A percentile compares a stretch with the other conserved stretches of the same genome.
These are phyloP conservation scores for Phialocephala subalpina DNA, from an alignment of 2,329 filamentous ascomycete species.

Conservation along the genomic window DNA sequence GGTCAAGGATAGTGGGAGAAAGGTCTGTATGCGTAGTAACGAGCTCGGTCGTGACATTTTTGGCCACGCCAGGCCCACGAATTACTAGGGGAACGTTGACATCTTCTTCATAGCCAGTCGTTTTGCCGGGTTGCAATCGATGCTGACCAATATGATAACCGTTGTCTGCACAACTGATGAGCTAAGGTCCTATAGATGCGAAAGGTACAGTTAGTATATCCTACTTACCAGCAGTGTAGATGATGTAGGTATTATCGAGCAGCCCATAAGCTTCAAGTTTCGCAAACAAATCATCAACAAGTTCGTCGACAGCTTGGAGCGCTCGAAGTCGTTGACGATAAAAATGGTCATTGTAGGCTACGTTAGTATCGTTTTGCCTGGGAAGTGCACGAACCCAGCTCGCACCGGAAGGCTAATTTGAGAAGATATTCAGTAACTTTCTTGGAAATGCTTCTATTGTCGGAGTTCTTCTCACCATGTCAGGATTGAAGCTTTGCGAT, in stretches of 20 bases:
- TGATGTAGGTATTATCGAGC: constrained; percentile 57
- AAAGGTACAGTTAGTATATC: no score
- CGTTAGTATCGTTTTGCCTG: constrained; percentile 48
- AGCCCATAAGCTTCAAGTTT: constrained; percentile 49
- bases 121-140: constrained; percentile 56
- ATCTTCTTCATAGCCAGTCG: constrained; percentile 57
- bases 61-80: constrained; percentile 61
- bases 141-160: constrained; percentile 60
- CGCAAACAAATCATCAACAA: constrained; percentile 55
- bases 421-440: no score
- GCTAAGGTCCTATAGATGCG: no score
- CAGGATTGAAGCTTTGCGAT: constrained; percentile 70
- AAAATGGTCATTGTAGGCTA: constrained; percentile 57
- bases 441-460: no score
- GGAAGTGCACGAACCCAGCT: constrained; percentile 54
- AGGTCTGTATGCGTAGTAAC: constrained; percentile 63
- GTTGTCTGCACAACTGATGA: constrained; percentile 53
- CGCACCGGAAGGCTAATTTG: constrained; percentile 45
- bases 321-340: constrained; percentile 58
- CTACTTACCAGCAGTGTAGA: constrained; percentile 51
- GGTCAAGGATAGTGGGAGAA: constrained; percentile 55
- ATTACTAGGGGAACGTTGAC: constrained; percentile 61
- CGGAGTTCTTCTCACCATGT: constrained; percentile 48
- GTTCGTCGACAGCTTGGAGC: constrained; percentile 62
- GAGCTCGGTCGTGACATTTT: constrained; percentile 45